Evolutionary conservation across 1,284 basidiomycete genomes (phyloP).

Genomic region (Porphyrellus sp.): DNA sequence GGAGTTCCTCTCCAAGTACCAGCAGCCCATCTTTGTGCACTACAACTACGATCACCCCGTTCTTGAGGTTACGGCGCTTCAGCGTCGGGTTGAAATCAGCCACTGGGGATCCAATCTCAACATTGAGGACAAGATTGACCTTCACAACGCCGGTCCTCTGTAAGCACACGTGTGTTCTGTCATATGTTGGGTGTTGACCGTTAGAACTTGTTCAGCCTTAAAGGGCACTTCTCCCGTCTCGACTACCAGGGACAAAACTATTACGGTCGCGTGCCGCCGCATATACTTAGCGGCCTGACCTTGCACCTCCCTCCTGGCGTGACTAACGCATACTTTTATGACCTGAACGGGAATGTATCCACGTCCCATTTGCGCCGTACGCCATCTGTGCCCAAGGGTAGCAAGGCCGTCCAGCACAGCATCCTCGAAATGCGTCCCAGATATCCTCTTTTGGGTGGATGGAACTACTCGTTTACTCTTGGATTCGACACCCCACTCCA

Average conservation of each 20-base stretch:
- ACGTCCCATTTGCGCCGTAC: conserved; percentile 81
- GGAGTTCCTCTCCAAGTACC: conserved; percentile 57
- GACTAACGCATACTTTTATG: conserved; percentile 82
- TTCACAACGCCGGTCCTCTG: conserved; percentile 87
- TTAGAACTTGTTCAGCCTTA: conserved; percentile 55
- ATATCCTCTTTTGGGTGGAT: conserved; percentile 93
- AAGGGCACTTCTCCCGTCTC: conserved; percentile 94
- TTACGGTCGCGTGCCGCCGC: conserved; percentile 63
- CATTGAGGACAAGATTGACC: conserved; percentile 82
- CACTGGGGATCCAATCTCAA: conserved; percentile 97
- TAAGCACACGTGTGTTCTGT: conserved; percentile 43
- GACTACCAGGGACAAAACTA: conserved; percentile 76
- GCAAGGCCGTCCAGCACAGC: conserved; percentile 53
- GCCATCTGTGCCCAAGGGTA: conserved; percentile 57
- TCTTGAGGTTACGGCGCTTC: conserved; percentile 69
- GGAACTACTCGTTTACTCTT: conserved; percentile 95
- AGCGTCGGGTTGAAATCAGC: conserved; percentile 84
- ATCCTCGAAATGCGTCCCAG: conserved; percentile 82
- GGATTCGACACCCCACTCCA: conserved; percentile 87
- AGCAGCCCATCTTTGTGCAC: conserved; percentile 71
- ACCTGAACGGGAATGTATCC: conserved; percentile 94
- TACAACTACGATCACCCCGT: conserved; percentile 82
- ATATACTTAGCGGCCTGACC: conserved; percentile 67
- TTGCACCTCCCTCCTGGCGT: conserved; percentile 82
- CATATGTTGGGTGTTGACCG: neutral